These are phyloP conservation scores for Chiua virens DNA, from an alignment of 768 basidiomycete genomes.

Conservation along the genomic window DNA sequence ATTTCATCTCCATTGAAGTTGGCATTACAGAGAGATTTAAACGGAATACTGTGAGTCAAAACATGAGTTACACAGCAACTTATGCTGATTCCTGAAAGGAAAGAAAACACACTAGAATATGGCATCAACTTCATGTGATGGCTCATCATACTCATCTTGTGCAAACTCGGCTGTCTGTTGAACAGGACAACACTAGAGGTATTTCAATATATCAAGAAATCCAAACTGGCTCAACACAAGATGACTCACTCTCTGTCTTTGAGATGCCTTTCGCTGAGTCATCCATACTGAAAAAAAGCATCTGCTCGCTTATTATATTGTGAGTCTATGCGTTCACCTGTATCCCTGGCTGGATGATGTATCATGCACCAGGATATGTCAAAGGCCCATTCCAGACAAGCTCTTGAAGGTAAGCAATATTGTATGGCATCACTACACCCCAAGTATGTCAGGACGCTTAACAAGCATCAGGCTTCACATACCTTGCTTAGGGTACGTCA, in stretches of 20 bases:
- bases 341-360: slow-evolving; percentile 94
- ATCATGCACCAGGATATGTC: slow-evolving; percentile 93
- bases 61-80: slow-evolving; percentile 24
- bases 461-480: slow-evolving; percentile 18
- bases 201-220: too few species aligned
- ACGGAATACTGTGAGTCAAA: slow-evolving; percentile 74
- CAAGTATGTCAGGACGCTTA: slow-evolving; percentile 1
- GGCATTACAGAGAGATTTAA: slow-evolving; percentile 98
- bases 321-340: slow-evolving; percentile 94
- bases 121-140: slow-evolving; percentile 97
- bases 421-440: slow-evolving; percentile 87
- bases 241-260: slow-evolving; percentile 95
- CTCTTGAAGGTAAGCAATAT: too few species aligned
- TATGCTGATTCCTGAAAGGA: too few species aligned
- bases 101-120: slow-evolving; percentile 79
- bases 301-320: slow-evolving; percentile 96
- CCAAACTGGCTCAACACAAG: neutral
- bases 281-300: slow-evolving; percentile 94
- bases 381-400: slow-evolving; percentile 97
- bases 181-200: slow-evolving; percentile 58
- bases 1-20: slow-evolving; percentile 99
- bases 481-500: slow-evolving; percentile 98
- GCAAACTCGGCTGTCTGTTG: slow-evolving; percentile 96
- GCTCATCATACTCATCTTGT: slow-evolving; percentile 99
- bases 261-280: slow-evolving; percentile 97